phyloP scores from a whole-genome alignment of 2,329 filamentous ascomycete genomes.

The Clonostachys rhizophaga region DNA sequence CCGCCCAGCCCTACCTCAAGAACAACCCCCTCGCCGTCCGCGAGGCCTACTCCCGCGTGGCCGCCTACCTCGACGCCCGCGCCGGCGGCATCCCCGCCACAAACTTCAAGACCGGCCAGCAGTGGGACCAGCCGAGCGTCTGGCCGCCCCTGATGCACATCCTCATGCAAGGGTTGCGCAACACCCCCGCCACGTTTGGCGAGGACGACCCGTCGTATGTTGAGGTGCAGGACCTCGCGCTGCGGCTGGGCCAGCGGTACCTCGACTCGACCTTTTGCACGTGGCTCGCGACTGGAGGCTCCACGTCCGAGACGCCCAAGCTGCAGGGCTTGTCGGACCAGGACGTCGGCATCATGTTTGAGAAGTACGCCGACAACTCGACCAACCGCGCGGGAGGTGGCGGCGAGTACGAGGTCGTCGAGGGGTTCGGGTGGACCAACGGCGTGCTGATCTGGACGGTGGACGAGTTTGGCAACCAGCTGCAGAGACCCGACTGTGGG shows the following conservation, averaged over 20 bases:
- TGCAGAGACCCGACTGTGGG: slow-evolving; percentile 52
- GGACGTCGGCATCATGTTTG: slow-evolving; percentile 59
- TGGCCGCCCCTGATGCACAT: slow-evolving; percentile 66
- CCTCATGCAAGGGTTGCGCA: slow-evolving; percentile 56
- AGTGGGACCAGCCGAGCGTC: slow-evolving; percentile 68
- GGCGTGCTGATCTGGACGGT: slow-evolving; percentile 63
- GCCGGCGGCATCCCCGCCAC: slow-evolving; percentile 58
- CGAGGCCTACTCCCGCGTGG: slow-evolving; percentile 47
- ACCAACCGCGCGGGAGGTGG: slow-evolving; percentile 59
- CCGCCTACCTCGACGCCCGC: slow-evolving; percentile 42
- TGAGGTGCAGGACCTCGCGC: slow-evolving; percentile 48
- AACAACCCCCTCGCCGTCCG: slow-evolving; percentile 54
- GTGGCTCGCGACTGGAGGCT: slow-evolving; percentile 63
- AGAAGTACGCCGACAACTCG: slow-evolving; percentile 60
- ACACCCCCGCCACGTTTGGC: slow-evolving; percentile 52
- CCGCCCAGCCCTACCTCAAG: slow-evolving; percentile 51
- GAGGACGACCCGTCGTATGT: slow-evolving; percentile 47
- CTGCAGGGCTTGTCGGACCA: slow-evolving; percentile 36
- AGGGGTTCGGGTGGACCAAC: slow-evolving; percentile 69
- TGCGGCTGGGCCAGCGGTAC: slow-evolving; percentile 59
- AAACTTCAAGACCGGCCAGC: slow-evolving; percentile 56
- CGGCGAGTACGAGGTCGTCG: slow-evolving; percentile 65
- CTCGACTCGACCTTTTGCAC: slow-evolving; percentile 66
- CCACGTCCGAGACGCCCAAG: slow-evolving; percentile 46
- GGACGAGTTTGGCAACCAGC: slow-evolving; percentile 52